Base-by-base conservation (phyloP, 768 basidiomycete species). In the Pleurotus ostreatus region DNA sequence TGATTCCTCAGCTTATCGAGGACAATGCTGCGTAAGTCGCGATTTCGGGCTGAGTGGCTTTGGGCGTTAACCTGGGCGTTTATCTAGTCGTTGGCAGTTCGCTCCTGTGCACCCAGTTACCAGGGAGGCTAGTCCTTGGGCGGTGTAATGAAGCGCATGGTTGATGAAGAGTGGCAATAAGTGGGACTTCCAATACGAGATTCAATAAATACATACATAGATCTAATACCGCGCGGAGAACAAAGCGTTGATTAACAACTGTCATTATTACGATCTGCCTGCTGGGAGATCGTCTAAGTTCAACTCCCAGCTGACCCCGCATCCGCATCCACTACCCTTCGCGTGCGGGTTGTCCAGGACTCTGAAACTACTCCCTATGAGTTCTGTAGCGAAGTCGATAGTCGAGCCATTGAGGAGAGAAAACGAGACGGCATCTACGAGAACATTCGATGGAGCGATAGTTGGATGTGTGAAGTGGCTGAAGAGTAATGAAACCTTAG, bases 281-380 rank as follows among this genome's bases (percentile, higher is more conserved):
- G 51, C 15, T 22, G 20, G 22, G 8, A 41, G 15, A 11, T 53
- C 51, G 15, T 53, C 51, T n/a, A 53, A 41, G 39, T 92, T 91
- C 56, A 92, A 75, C 66, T 95, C 94, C 94, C 93, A 97, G 66
- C 93, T 95, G 18, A 98, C 86, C 13, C 96, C 96, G 64, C 96
- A 99, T 1, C 96, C 95, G 60, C 96, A 98, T 0, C 92, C 92
- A 45, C 81, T 83, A 1, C 92, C 92, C 61, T 92, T 88, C 0
- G 95, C 89, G 69, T 92, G 91, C 0, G 96, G 96, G 62, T 98
- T 99, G 20, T 88, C 83, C 7, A 80, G 66, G 2, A 98, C 71
- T 9, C 88, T 77, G 69, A 99, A 99, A 45, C 85, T 88, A 66
- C 89, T 92, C 11, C 96, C 96, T 63, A 98, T 98, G 38, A 98